phyloP scores from a whole-genome alignment of 169 alveolate species.

The Plasmodium relictum region DNA sequence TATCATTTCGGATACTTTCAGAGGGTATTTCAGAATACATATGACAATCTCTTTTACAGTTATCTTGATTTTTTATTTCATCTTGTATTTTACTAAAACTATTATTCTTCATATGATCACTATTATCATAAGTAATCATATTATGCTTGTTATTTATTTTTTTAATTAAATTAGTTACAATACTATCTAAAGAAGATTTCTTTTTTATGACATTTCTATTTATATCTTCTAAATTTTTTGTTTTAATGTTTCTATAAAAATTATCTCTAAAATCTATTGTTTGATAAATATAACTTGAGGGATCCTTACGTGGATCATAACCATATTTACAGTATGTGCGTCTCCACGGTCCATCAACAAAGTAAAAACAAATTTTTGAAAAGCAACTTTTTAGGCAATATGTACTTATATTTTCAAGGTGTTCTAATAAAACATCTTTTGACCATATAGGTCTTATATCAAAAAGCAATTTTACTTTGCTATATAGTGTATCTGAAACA shows the following conservation, averaged over 20 bases:
- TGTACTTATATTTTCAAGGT: conserved; percentile 52
- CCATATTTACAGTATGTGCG: conserved; percentile 83
- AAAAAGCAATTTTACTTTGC: conserved; percentile 51
- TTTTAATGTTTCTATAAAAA: conserved; percentile 73
- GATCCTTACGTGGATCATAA: conserved; percentile 82
- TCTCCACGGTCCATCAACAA: conserved; percentile 85
- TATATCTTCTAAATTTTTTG: conserved; percentile 59
- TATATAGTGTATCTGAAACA: conserved; percentile 64
- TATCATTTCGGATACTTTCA: not conserved
- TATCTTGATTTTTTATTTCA: conserved; percentile 17
- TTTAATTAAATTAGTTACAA: conserved; percentile 35
- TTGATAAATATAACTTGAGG: conserved; percentile 81
- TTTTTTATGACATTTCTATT: conserved; percentile 43
- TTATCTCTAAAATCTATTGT: conserved; percentile 82
- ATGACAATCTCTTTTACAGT: conserved; percentile 15
- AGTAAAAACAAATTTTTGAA: conserved; percentile 81
- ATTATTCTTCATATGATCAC: conserved; percentile 2
- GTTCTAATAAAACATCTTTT: conserved; percentile 62
- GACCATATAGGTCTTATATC: conserved; percentile 75
- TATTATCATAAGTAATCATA: not conserved
- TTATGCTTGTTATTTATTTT: not conserved
- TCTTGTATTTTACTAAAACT: not conserved
- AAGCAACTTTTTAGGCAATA: conserved; percentile 75
- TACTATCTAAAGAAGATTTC: conserved; percentile 21
- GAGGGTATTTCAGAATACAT: not conserved